phyloP scores from a whole-genome alignment of 805 yeast species.

The Lachancea fermentati region DNA sequence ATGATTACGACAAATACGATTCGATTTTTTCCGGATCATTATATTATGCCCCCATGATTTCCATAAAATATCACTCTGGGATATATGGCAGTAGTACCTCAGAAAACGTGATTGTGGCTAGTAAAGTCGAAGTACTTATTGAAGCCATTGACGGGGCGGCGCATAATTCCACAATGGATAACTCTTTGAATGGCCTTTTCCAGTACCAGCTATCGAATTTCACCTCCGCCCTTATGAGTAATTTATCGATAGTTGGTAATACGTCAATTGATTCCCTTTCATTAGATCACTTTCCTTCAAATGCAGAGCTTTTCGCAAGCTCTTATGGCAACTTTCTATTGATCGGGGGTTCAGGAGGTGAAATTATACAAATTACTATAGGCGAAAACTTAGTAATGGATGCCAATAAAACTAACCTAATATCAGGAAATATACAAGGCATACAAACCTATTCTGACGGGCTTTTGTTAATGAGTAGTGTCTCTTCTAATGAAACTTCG shows the following conservation, averaged over 20 bases:
- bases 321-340: slow-evolving; percentile 39
- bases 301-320: slow-evolving; percentile 19
- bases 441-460: slow-evolving; percentile 25
- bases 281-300: slow-evolving; percentile 25
- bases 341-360: slow-evolving; percentile 43
- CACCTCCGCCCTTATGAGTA: slow-evolving; percentile 23
- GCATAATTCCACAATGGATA: slow-evolving; percentile 35
- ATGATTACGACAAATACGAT: slow-evolving; percentile 76
- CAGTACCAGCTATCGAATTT: slow-evolving; percentile 76
- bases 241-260: slow-evolving; percentile 38
- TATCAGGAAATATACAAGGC: slow-evolving; percentile 20
- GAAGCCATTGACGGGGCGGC: slow-evolving; percentile 40
- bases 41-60: slow-evolving; percentile 35
- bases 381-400: slow-evolving; percentile 12
- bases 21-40: slow-evolving; percentile 65
- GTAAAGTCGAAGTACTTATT: slow-evolving; percentile 49
- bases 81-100: slow-evolving; percentile 16
- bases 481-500: slow-evolving; percentile 12
- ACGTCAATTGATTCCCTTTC: slow-evolving; percentile 42
- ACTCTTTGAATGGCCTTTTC: slow-evolving; percentile 73
- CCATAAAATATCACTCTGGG: slow-evolving; percentile 12
- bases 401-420: slow-evolving; percentile 7
- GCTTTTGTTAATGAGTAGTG: slow-evolving; percentile 32
- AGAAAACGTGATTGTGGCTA: slow-evolving; percentile 55
- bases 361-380: slow-evolving; percentile 34